These are phyloP conservation scores for Sporothrix dimorphospora DNA, from an alignment of 2,329 filamentous ascomycete genomes.

Conservation along the genomic window DNA sequence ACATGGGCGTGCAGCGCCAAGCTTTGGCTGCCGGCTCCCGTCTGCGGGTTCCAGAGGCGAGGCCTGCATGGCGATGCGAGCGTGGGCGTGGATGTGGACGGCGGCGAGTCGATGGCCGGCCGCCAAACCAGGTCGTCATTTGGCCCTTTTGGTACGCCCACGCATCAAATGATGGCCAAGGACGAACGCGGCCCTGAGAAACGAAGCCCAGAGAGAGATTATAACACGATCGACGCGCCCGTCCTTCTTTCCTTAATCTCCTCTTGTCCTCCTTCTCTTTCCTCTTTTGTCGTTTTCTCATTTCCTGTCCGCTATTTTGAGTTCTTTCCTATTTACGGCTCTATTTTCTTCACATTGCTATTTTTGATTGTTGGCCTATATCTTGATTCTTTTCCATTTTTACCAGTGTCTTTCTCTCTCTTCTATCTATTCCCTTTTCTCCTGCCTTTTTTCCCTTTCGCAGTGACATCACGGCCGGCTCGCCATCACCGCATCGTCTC, in stretches of 20 bases:
- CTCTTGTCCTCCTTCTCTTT: constrained; percentile 14
- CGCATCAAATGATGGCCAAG: constrained; percentile 21
- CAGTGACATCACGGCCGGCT: constrained; percentile 11
- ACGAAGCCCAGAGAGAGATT: constrained; percentile 14
- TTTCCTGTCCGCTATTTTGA: neutral
- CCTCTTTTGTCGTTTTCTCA: constrained; percentile 2
- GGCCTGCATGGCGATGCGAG: neutral
- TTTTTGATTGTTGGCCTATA: neutral
- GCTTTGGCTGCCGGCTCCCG: constrained; percentile 26
- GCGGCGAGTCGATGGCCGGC: constrained; percentile 5
- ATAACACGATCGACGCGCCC: constrained; percentile 23
- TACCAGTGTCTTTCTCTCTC: neutral
- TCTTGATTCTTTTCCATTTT: neutral
- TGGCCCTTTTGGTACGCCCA: constrained; percentile 7
- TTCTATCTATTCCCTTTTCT: neutral
- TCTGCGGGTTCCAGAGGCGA: constrained; percentile 23
- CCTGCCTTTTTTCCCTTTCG: neutral
- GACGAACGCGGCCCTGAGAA: constrained; percentile 5
- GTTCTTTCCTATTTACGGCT: neutral
- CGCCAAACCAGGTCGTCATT: constrained; percentile 10
- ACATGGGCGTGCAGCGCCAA: constrained; percentile 25
- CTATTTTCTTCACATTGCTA: neutral
- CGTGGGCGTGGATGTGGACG: neutral
- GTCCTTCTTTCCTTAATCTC: constrained; percentile 7
- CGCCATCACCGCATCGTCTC: neutral